Evolutionary conservation across 345 rosid species (phyloP).

Genomic region (Populus davidiana): DNA sequence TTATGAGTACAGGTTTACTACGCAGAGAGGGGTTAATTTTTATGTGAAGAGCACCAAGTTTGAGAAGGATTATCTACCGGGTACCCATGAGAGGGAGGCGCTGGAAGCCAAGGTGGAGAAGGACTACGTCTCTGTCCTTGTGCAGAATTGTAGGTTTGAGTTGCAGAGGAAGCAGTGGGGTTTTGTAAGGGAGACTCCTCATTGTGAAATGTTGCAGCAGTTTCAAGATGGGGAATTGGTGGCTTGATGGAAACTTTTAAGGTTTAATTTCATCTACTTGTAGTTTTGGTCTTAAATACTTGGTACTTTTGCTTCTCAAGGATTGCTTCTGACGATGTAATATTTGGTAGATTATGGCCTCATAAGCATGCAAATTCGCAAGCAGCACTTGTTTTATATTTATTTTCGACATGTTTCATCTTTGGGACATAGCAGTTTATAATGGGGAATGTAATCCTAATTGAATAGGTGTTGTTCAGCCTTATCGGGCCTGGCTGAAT

Average conservation of each 20-base stretch:
- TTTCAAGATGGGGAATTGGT: constrained; percentile 36
- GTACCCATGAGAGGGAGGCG: constrained; percentile 41
- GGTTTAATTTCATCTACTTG: constrained; percentile 25
- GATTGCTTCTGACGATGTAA: background rate
- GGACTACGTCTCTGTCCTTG: constrained; percentile 63
- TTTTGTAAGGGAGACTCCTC: constrained; percentile 75
- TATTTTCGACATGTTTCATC: background rate
- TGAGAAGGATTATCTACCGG: constrained; percentile 67
- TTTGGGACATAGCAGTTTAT: background rate
- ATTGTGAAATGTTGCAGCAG: constrained; percentile 62
- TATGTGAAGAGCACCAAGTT: constrained; percentile 74
- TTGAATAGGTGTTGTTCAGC: background rate
- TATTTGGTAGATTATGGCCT: background rate
- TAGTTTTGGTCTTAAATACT: background rate
- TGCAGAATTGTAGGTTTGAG: constrained; percentile 83
- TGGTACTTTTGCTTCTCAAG: background rate
- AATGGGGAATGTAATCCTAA: background rate
- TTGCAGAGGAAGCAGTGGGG: constrained; percentile 91
- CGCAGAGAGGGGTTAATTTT: constrained; percentile 69
- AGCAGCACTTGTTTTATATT: background rate
- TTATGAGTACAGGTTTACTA: constrained; percentile 65
- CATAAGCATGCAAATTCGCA: background rate
- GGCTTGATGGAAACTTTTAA: constrained; percentile 40
- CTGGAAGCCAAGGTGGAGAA: constrained; percentile 67
- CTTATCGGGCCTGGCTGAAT: background rate